phyloP scores from a whole-genome alignment of 2,329 filamentous ascomycete species.

The Domatiomyces catenatus region DNA sequence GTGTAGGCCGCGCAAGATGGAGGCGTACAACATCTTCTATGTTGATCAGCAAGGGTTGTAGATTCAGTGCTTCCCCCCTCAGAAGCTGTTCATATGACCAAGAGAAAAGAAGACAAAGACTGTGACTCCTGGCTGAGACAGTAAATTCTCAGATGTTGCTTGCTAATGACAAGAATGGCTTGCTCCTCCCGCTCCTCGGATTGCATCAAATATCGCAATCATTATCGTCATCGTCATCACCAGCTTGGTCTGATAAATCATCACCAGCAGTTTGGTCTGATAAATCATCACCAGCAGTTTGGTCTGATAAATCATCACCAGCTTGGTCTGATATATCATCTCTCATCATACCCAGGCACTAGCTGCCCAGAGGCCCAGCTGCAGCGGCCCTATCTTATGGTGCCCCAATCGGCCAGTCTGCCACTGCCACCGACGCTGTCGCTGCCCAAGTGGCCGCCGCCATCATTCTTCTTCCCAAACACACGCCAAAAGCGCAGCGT shows the following conservation, averaged over 20 bases:
- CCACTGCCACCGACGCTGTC: constrained; percentile 21
- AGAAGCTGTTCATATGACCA: too few species aligned
- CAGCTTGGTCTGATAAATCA: too few species aligned
- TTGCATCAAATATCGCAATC: background rate
- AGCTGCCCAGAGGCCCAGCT: too few species aligned
- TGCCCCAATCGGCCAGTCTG: constrained; percentile 61
- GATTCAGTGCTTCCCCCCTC: background rate
- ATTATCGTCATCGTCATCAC: background rate
- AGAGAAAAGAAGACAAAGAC: background rate
- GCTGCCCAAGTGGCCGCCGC: constrained; percentile 34
- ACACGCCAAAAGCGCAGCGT: constrained; percentile 94
- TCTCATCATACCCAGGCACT: background rate
- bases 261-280: background rate
- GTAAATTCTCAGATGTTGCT: background rate
- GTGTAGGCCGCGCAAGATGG: background rate
- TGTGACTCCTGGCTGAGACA: background rate
- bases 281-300: background rate
- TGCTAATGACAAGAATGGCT: background rate
- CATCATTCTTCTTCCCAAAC: constrained; percentile 67
- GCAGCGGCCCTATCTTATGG: constrained; percentile 54
- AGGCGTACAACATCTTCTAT: background rate
- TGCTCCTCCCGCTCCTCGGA: background rate
- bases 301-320: background rate
- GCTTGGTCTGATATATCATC: background rate
- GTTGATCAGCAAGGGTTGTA: constrained; percentile 1